Evolutionary conservation across 2,329 filamentous ascomycete genomes (phyloP).

Genomic region (Fusarium fujikuroi): DNA sequence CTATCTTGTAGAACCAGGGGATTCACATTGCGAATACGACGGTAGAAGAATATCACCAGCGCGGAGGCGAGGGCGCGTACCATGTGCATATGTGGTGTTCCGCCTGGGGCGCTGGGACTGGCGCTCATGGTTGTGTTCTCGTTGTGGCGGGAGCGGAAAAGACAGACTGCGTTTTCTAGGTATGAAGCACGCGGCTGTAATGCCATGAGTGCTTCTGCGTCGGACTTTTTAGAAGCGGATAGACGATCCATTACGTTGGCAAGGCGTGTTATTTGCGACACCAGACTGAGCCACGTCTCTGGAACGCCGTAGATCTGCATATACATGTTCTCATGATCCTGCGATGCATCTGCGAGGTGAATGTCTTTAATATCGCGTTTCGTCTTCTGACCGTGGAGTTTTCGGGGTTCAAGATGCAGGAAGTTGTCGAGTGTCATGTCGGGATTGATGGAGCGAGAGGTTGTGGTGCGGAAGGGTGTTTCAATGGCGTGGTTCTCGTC

Average conservation of each 20-base stretch:
- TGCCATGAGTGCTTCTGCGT: constrained; percentile 25
- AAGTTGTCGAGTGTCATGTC: constrained; percentile 38
- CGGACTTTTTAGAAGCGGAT: neutral
- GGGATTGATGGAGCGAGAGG: constrained; percentile 6
- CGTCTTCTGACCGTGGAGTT: constrained; percentile 16
- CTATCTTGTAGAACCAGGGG: constrained; percentile 33
- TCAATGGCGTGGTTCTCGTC: constrained; percentile 30
- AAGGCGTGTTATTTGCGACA: constrained; percentile 34
- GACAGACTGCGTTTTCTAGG: constrained; percentile 36
- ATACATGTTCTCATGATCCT: constrained; percentile 39
- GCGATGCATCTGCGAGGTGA: constrained; percentile 23
- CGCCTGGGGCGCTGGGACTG: constrained; percentile 12
- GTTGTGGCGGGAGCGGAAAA: constrained; percentile 27
- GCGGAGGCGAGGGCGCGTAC: constrained; percentile 34
- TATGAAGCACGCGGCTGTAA: constrained; percentile 29
- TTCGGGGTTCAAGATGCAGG: constrained; percentile 32
- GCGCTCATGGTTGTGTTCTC: neutral
- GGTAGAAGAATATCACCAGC: constrained; percentile 36
- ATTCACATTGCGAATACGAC: constrained; percentile 37
- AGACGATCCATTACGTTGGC: constrained; percentile 36
- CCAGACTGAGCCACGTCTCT: constrained; percentile 39
- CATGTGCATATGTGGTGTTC: constrained; percentile 39
- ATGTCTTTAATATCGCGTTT: constrained; percentile 34
- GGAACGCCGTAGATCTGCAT: constrained; percentile 41
- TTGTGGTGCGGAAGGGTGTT: neutral